Percentiles rank a stretch among this genome's conserved stretches.
These are phyloP conservation scores for Fusarium stilboides DNA, from an alignment of 2,329 filamentous ascomycete genomes.

Conservation along the genomic window DNA sequence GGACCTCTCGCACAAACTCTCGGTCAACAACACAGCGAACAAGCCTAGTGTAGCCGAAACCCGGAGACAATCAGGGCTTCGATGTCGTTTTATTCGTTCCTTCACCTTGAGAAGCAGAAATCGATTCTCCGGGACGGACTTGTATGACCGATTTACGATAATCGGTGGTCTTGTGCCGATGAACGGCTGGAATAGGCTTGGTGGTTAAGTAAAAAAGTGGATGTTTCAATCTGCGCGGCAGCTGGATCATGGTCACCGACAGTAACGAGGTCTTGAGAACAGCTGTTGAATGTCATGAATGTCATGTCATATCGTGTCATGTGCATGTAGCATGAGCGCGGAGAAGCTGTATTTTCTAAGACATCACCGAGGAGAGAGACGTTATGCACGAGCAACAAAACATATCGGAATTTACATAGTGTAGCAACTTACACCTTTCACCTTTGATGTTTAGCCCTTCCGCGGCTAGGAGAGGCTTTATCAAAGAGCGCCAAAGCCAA, in stretches of 20 bases:
- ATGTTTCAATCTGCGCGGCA: constrained; percentile 2
- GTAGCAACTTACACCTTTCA: neutral
- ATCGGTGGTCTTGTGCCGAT: constrained; percentile 48
- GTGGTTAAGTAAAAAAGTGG: constrained; percentile 44
- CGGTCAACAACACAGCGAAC: constrained; percentile 30
- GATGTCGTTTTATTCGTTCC: constrained; percentile 30
- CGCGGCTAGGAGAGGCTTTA: constrained; percentile 31
- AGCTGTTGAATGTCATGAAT: constrained; percentile 14
- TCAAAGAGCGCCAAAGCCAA: constrained; percentile 1
- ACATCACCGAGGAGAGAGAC: constrained; percentile 5
- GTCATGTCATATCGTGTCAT: constrained; percentile 12
- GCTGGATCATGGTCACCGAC: constrained; percentile 41
- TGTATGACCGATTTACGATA: constrained; percentile 32
- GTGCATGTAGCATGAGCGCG: neutral
- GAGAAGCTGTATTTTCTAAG: neutral
- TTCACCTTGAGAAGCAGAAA: constrained; percentile 31
- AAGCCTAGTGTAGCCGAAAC: constrained; percentile 44
- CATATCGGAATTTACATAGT: neutral
- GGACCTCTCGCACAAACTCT: constrained; percentile 18
- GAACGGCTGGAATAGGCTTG: constrained; percentile 35
- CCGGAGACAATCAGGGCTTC: constrained; percentile 28
- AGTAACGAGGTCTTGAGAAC: constrained; percentile 38
- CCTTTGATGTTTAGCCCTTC: neutral
- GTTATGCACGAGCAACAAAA: no score
- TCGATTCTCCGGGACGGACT: constrained; percentile 33